Evolutionary conservation across 306 rosid species (phyloP).

Genomic region (Medicago ruthenica): DNA sequence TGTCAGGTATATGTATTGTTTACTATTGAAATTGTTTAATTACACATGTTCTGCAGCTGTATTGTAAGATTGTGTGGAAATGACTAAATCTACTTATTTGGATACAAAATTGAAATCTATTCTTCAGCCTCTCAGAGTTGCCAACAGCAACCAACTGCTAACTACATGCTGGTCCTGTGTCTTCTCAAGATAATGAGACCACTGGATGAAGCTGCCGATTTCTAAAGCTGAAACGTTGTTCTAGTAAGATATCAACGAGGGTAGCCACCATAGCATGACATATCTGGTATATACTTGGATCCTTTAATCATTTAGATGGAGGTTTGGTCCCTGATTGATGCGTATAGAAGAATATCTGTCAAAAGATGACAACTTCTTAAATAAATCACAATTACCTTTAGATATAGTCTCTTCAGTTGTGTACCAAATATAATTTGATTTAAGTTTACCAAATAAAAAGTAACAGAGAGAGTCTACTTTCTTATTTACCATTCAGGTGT

Average conservation of each 20-base stretch:
- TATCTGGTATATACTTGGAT: background rate
- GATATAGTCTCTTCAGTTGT: background rate
- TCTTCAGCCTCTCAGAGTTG: background rate
- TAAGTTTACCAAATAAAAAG: background rate
- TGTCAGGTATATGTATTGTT: background rate
- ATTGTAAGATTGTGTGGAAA: background rate
- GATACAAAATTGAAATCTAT: background rate
- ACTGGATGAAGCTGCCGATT: slow-evolving; percentile 1
- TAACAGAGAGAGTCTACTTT: background rate
- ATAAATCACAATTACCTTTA: background rate
- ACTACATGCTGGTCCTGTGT: slow-evolving; percentile 14
- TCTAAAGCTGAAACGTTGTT: slow-evolving; percentile 13
- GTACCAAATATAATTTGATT: background rate
- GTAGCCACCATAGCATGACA: background rate
- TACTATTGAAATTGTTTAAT: background rate
- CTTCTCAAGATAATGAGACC: slow-evolving; percentile 16
- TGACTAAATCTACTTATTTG: background rate
- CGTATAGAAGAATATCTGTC: background rate
- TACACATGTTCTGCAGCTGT: background rate
- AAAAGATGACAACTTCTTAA: background rate
- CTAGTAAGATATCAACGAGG: background rate
- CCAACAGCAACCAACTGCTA: slow-evolving; percentile 8
- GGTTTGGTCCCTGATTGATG: background rate
- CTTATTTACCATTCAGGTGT: background rate
- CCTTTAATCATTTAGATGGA: background rate